Evolutionary conservation across 148 eudicot species (phyloP).

Genomic region (Silene conica): DNA sequence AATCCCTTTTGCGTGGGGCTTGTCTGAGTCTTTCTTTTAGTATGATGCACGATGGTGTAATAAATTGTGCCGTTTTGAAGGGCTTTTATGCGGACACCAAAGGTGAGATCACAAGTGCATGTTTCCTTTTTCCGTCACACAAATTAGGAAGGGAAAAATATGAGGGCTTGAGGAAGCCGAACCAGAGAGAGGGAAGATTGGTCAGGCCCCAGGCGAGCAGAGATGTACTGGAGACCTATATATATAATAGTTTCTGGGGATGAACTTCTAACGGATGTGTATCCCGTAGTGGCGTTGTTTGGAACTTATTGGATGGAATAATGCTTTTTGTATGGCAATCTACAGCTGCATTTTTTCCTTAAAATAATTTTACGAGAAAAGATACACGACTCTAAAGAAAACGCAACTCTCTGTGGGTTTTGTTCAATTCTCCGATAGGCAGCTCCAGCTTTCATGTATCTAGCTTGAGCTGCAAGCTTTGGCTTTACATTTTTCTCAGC

Average conservation of each 20-base stretch:
- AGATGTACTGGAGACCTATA: constrained; percentile 3
- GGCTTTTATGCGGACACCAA: constrained; percentile 1
- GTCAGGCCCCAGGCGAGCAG: constrained; percentile 15
- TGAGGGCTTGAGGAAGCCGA: constrained; percentile 4
- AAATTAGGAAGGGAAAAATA: neutral
- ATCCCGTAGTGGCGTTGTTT: neutral
- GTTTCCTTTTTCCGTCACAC: neutral
- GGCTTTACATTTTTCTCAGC: neutral
- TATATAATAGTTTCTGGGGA: neutral
- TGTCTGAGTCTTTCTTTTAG: neutral
- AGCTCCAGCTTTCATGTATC: neutral
- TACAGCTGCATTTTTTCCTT: neutral
- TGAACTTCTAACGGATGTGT: neutral
- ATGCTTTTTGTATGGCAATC: neutral
- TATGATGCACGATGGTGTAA: neutral
- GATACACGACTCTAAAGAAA: neutral
- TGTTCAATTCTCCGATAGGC: neutral
- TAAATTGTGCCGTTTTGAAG: neutral
- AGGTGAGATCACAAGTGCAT: neutral
- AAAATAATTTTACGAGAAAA: neutral
- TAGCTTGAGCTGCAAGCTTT: constrained; percentile 5
- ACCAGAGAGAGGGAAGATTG: neutral
- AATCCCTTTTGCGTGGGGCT: neutral
- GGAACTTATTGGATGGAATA: neutral
- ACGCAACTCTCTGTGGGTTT: neutral